Evolutionary conservation across 164 flowering plant genomes (phyloP).

Genomic region (Macadamia integrifolia): DNA sequence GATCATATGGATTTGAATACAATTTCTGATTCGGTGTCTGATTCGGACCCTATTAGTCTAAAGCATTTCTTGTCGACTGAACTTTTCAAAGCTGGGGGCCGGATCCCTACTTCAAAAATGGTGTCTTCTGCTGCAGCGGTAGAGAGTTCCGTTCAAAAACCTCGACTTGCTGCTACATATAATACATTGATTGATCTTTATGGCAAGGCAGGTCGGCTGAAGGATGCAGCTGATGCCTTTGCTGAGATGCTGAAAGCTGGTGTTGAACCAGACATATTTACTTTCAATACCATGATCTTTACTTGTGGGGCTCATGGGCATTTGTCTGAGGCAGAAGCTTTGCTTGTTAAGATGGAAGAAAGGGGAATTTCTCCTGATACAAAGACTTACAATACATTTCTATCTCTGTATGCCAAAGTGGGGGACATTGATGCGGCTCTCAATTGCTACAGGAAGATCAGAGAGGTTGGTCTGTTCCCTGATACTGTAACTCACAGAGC

Average conservation of each 20-base stretch:
- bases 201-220: constrained; percentile 81
- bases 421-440: constrained; percentile 66
- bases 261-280: constrained; percentile 63
- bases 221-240: constrained; percentile 73
- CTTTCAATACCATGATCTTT: constrained; percentile 90
- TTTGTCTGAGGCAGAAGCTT: constrained; percentile 65
- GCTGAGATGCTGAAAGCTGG: constrained; percentile 76
- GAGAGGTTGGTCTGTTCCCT: constrained; percentile 71
- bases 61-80: constrained; percentile 76
- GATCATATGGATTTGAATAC: constrained; percentile 54
- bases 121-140: constrained; percentile 11
- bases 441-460: constrained; percentile 53
- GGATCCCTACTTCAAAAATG: constrained; percentile 25
- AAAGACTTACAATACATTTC: constrained; percentile 71
- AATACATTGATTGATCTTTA: constrained; percentile 86
- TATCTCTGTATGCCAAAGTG: constrained; percentile 60
- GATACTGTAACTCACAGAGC: constrained; percentile 66
- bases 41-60: constrained; percentile 36
- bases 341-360: constrained; percentile 76
- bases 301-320: constrained; percentile 77
- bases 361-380: constrained; percentile 68
- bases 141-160: constrained; percentile 34
- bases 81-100: constrained; percentile 74
- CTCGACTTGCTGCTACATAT: constrained; percentile 62
- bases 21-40: constrained; percentile 21